Evolutionary conservation across 148 eudicot genomes (phyloP), one percentile per base, ranked within the genome.

Genomic region (Nepenthes gracilis): DNA sequence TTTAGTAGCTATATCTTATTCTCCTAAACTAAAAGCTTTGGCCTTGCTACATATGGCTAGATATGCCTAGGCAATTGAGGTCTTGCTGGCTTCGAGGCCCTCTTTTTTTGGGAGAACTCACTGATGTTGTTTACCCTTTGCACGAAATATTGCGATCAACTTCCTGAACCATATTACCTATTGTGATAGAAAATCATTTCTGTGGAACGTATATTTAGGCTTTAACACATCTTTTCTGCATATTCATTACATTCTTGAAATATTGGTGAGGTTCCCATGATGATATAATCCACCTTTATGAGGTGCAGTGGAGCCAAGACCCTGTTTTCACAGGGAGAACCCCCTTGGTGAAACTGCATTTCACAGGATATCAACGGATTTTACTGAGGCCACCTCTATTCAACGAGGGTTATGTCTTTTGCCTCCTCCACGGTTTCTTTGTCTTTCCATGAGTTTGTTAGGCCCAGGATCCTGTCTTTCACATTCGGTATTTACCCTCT

Each of bases 251-350:
- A 6, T 36, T 2, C 2, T 1, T 3, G 45, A 4, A 40, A 40
- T 40, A 36, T 14, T n/a, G 35, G 2, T 43, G 14, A 6, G 35
- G 1, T 60, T 67, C 43, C 76, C 0, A 33, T 84, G 88, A 84
- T 63, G 88, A 82, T 68, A 14, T 35, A 75, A 76, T 82, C 85
- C 77, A 58, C 47, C 12, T 32, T 48, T 38, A 61, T 71, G 95
- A 87, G 84, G 79, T 68, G 79, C 69, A 35, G 77, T 57, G 72
- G 76, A 87, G 33, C 78, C 74, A 76, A 76, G 86, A 36, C 81
- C 79, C 83, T 87, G 88, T 59, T 59, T 72, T 68, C 43, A 23
- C 81, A 70, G 85, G 85, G 81, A 74, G 83, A 84, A 75, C 95
- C 84, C 63, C 67, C 86, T 78, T 71, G 77, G 80, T 71, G 72